Base-by-base conservation (phyloP, 1,284 basidiomycete species). In the Moniliophthora roreri region DNA sequence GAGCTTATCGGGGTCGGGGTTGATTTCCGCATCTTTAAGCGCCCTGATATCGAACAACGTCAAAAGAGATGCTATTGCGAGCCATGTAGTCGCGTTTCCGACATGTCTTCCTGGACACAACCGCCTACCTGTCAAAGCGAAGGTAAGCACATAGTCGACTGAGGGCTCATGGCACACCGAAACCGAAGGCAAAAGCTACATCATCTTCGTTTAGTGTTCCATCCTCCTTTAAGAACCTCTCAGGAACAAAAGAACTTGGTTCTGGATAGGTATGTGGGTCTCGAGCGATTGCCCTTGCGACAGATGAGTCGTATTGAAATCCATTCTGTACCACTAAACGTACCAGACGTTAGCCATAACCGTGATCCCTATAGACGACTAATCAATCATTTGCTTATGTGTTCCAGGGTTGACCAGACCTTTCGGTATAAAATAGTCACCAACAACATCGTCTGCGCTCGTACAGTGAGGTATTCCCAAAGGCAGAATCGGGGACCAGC, bases 281-380 rank as follows among this genome's bases (percentile, higher is more conserved):
- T 16, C 60, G 62, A 20, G 60, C 48, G 55, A 67, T 64, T 32
- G 58, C 66, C 63, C 64, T 71, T 16, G 1, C 23, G 15, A 20
- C n/a, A 48, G 9, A 40, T 21, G 36, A 45, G 46, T 44, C 40
- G 18, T 23, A 16, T 16, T 20, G 26, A 20, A 9, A 35, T 50
- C 15, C 18, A 13, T 5, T 36, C 21, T 9, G 3, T 9, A 18
- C 11, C 18, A 24, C 24, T 16, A 9, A n/a, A 44, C 60, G 15
- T 16, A 67, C 67, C 69, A 68, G 23, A 63, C 46, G 47, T 70
- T 71, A 7, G 59, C 58, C 13, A 63, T 47, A 37, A 66, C 42
- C 4, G 52, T 58, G 9, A 63, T 53, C 1, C 65, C 65, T 64
- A 16, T 21, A 39, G 7, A 42, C 18, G 23, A 26, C 3, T n/a